Evolutionary conservation across 352 stramenopile species (phyloP), one percentile per base, ranked within the genome.

Genomic region (Globisporangium abappressorium): DNA sequence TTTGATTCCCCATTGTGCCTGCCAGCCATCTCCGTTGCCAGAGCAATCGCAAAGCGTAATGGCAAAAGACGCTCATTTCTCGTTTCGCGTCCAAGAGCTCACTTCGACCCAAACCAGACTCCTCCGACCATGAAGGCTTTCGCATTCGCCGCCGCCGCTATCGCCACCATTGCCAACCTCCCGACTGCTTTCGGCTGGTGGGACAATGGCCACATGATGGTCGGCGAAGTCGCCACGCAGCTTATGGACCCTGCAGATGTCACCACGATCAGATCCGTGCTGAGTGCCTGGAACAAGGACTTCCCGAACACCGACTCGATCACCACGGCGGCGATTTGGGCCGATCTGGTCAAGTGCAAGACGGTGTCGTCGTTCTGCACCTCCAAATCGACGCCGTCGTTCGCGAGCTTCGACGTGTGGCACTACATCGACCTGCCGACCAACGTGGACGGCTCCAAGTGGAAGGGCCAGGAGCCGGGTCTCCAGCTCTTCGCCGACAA

Each of bases 351-450:
- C 70, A 90, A 90, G 77, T 90, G 81, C 69, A 78, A 72, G 24
- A 72, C 70, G 14, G 55, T 74, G 28, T 71, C 62, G 30, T 62
- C 78, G 24, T 78, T 69, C 14, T 90, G 79, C 64, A 55, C 65
- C 59, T 79, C 81, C 30, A 62, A 64, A 22, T 34, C 33, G 20
- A 56, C 69, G 34, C 80, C 82, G n/a, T 89, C 82, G 11, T 62
- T 84, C 66, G 72, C 74, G 26, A 66, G 68, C 43, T 83, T 86
- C 70, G 79, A 77, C 66, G 65, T 81, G 56, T 92, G 84, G 84
- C 84, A 92, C 71, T 92, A 89, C 70, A 77, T 90, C 56, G 69
- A 92, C 58, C 66, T 92, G 30, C 84, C 84, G 12, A 63, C 81
- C 47, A 75, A 85, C 68, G 79, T 85, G 47, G 77, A 84, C 49